Conservation (phyloP, 352 stramenopile genomes). For the Phytophthora fragariae region DNA sequence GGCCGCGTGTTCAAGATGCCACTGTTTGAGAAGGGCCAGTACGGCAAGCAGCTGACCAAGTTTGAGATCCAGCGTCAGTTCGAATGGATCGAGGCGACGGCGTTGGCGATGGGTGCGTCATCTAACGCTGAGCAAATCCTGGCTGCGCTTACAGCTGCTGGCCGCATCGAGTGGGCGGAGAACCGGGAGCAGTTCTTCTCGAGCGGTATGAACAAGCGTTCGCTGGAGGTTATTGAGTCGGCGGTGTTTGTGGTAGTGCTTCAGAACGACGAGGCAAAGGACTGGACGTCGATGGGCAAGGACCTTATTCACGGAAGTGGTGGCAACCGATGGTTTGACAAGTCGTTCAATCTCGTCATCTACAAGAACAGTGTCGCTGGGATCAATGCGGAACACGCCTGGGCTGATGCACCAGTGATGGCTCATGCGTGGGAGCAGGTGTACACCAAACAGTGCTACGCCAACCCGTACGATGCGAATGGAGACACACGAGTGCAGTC, state of each 20-base stretch:
- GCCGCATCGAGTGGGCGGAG: conserved; percentile 90
- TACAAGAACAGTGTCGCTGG: conserved; percentile 95
- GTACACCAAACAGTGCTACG: conserved; percentile 66
- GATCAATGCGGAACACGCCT: conserved; percentile 95
- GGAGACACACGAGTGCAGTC: conserved; percentile 51
- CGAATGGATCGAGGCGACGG: conserved; percentile 69
- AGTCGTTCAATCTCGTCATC: conserved; percentile 96
- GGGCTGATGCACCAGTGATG: conserved; percentile 90
- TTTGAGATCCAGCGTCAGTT: conserved; percentile 87
- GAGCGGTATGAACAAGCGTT: conserved; percentile 90
- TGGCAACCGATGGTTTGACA: conserved; percentile 98
- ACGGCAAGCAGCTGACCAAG: conserved; percentile 74
- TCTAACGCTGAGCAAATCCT: conserved; percentile 63
- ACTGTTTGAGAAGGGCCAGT: conserved; percentile 82
- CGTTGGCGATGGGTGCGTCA: conserved; percentile 43
- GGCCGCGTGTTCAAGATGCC: conserved; percentile 92
- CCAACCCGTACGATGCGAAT: conserved; percentile 63
- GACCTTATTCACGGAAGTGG: conserved; percentile 88
- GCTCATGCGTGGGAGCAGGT: conserved; percentile 87
- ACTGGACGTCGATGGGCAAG: conserved; percentile 77
- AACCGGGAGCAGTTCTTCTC: conserved; percentile 91
- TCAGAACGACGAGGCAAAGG: conserved; percentile 61
- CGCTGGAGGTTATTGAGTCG: conserved; percentile 77
- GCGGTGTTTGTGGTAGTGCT: conserved; percentile 83
- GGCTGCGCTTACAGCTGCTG: conserved; percentile 79